These are phyloP conservation scores for Striga asiatica DNA, from an alignment of 257 asterid genomes.

Conservation along the genomic window DNA sequence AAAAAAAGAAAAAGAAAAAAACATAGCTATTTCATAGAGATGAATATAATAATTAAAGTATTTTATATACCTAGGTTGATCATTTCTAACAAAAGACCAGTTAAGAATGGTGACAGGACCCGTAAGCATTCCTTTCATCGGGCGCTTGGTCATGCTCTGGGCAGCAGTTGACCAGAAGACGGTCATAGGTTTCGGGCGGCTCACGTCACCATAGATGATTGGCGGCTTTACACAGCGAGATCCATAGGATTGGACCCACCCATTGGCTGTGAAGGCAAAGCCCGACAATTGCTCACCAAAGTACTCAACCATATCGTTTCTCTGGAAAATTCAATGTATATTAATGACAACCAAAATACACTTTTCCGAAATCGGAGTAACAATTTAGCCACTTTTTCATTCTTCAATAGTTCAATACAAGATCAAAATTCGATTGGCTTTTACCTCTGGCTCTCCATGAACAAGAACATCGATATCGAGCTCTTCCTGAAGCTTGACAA, in stretches of 20 bases:
- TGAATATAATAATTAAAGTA: neutral
- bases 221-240: constrained; percentile 99
- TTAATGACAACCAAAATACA: too few relatives aligned
- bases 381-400: neutral
- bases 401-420: too few relatives aligned
- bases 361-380: neutral
- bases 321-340: constrained; percentile 48
- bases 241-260: constrained; percentile 98
- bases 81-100: constrained; percentile 96
- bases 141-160: constrained; percentile 98
- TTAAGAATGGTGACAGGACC: constrained; percentile 98
- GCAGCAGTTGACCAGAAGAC: constrained; percentile 98
- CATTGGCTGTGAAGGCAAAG: constrained; percentile 90
- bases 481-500: constrained; percentile 95
- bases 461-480: constrained; percentile 97
- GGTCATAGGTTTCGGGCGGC: constrained; percentile 95
- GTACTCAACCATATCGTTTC: constrained; percentile 99
- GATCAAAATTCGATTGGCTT: too few relatives aligned
- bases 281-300: constrained; percentile 97
- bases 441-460: constrained; percentile 99
- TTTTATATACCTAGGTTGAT: constrained; percentile 71
- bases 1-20: neutral
- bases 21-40: too few relatives aligned
- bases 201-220: constrained; percentile 95
- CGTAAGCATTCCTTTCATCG: constrained; percentile 99